These are phyloP conservation scores for Nitzschia putrida DNA, from an alignment of 108 stramenopile genomes.

Conservation along the genomic window DNA sequence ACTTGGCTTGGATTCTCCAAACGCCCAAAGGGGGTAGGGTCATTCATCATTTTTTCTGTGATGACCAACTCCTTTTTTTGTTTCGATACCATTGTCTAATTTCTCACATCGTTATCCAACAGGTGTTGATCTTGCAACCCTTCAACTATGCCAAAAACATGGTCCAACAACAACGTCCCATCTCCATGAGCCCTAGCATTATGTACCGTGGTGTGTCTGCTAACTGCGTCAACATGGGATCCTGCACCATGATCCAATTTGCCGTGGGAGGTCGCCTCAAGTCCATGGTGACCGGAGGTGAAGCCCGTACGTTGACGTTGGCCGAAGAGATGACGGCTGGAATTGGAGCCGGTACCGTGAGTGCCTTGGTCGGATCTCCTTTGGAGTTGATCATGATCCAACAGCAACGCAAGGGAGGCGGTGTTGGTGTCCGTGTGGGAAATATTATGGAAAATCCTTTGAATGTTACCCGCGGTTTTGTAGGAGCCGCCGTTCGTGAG, in stretches of 20 bases:
- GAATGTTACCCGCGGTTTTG: slow-evolving; percentile 75
- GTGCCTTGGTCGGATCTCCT: slow-evolving; percentile 84
- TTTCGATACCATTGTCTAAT: background rate
- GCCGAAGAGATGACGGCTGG: slow-evolving; percentile 84
- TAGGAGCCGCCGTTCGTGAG: slow-evolving; percentile 85
- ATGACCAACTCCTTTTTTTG: background rate
- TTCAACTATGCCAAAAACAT: slow-evolving; percentile 95
- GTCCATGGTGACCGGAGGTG: slow-evolving; percentile 53
- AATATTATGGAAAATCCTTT: slow-evolving; percentile 60
- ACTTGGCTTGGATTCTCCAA: background rate
- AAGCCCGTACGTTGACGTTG: slow-evolving; percentile 43
- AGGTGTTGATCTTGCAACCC: slow-evolving; percentile 85
- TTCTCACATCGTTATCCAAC: background rate
- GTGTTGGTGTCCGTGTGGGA: slow-evolving; percentile 46
- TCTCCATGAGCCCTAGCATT: slow-evolving; percentile 67
- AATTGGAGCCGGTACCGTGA: slow-evolving; percentile 73
- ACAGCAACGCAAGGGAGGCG: slow-evolving; percentile 90
- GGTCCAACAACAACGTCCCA: slow-evolving; percentile 85
- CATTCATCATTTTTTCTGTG: too few species aligned
- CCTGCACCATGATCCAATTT: slow-evolving; percentile 94
- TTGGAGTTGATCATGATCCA: slow-evolving; percentile 96
- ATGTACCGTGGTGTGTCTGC: slow-evolving; percentile 90
- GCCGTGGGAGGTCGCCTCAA: slow-evolving; percentile 83
- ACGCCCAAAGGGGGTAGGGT: too few species aligned
- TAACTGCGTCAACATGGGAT: slow-evolving; percentile 91